These are phyloP conservation scores for Apiospora koreana DNA, from an alignment of 2,329 filamentous ascomycete genomes.

Conservation along the genomic window DNA sequence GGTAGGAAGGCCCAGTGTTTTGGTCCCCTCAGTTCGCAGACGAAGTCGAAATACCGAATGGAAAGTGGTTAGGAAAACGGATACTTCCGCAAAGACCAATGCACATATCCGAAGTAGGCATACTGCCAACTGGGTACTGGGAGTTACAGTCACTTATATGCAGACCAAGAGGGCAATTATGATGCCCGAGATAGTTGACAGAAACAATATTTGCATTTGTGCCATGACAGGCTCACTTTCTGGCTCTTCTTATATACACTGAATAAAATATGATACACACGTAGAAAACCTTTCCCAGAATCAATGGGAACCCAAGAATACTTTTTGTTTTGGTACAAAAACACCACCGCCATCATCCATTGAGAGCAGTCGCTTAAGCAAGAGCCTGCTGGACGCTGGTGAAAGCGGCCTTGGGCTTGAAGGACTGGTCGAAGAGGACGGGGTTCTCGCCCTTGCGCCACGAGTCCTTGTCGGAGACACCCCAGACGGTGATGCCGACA, in stretches of 20 bases:
- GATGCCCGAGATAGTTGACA: background rate
- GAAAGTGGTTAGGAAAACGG: no score
- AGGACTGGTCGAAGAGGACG: constrained; percentile 58
- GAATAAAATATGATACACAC: constrained; percentile 2
- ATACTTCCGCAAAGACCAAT: no score
- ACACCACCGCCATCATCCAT: background rate
- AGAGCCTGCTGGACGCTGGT: constrained; percentile 33
- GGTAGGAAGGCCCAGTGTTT: no score
- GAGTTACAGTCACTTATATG: no score
- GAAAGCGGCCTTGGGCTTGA: constrained; percentile 49
- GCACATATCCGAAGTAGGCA: no score
- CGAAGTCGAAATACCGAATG: no score
- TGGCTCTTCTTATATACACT: background rate
- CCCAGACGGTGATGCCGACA: constrained; percentile 53
- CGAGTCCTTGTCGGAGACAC: constrained; percentile 65
- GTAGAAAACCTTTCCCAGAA: background rate
- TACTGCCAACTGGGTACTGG: no score
- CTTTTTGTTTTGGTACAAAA: background rate
- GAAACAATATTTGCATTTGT: background rate
- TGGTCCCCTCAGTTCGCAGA: no score
- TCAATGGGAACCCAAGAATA: background rate
- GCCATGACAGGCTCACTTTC: background rate
- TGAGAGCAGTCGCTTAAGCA: background rate
- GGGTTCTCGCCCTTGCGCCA: constrained; percentile 68
- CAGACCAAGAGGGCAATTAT: background rate